These are phyloP conservation scores for Huiozyma naganishii DNA, from an alignment of 805 yeast species.

Conservation along the genomic window DNA sequence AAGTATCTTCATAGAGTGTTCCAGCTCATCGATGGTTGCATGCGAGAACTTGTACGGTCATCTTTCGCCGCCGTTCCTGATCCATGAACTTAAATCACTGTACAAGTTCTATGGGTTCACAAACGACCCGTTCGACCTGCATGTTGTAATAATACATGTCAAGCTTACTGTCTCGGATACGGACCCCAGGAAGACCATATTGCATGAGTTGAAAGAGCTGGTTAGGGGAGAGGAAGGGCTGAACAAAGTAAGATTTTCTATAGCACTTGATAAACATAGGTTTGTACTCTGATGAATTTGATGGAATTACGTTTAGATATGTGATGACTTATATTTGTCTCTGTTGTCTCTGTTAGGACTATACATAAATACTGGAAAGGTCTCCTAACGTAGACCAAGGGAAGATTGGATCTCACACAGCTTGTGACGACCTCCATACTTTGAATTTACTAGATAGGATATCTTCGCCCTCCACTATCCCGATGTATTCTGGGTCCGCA, in stretches of 20 bases:
- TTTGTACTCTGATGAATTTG: slow-evolving; percentile 3
- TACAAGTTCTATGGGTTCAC: slow-evolving; percentile 26
- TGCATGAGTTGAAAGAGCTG: slow-evolving; percentile 37
- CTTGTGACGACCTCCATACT: not conserved
- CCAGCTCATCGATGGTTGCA: slow-evolving; percentile 37
- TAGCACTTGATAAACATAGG: slow-evolving; percentile 20
- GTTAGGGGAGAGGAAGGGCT: slow-evolving; percentile 28
- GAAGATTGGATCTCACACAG: too few relatives aligned
- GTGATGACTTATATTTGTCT: too few relatives aligned
- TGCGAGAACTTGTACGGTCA: slow-evolving; percentile 62
- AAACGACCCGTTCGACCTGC: slow-evolving; percentile 25
- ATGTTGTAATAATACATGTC: slow-evolving; percentile 39
- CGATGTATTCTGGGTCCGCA: slow-evolving; percentile 18
- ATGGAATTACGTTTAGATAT: too few relatives aligned
- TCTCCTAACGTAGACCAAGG: not conserved
- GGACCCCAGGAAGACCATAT: slow-evolving; percentile 52
- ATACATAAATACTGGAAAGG: not conserved
- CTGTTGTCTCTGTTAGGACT: not conserved
- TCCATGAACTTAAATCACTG: slow-evolving; percentile 40
- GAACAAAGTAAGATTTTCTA: slow-evolving; percentile 24
- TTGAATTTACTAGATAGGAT: slow-evolving; percentile 2
- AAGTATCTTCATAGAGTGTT: slow-evolving; percentile 70
- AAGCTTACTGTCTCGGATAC: slow-evolving; percentile 30
- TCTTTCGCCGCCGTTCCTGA: slow-evolving; percentile 54
- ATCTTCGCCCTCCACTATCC: slow-evolving; percentile 2